These are phyloP conservation scores for Phytophthora foliorum DNA, from an alignment of 352 stramenopile species.

Conservation along the genomic window DNA sequence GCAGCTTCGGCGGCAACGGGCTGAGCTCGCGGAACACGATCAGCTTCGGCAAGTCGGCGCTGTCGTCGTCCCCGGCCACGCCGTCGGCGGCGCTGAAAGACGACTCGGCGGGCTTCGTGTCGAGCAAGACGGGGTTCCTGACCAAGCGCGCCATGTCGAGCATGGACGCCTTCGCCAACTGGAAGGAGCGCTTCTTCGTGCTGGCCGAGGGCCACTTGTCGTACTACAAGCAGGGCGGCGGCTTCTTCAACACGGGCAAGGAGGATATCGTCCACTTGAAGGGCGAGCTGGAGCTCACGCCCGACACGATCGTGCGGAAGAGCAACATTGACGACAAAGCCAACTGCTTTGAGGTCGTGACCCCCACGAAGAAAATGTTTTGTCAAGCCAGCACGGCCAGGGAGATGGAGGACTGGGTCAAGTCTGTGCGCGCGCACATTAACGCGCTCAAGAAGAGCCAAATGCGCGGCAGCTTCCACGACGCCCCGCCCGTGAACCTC, in stretches of 20 bases:
- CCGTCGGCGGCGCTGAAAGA: constrained; percentile 32
- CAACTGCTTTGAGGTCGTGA: constrained; percentile 90
- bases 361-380: constrained; percentile 88
- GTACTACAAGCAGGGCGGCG: constrained; percentile 90
- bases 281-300: constrained; percentile 82
- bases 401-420: constrained; percentile 91
- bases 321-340: constrained; percentile 89
- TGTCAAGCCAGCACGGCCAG: constrained; percentile 81
- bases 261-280: constrained; percentile 91
- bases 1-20: constrained; percentile 35
- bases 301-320: constrained; percentile 84
- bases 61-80: constrained; percentile 32
- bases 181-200: constrained; percentile 91
- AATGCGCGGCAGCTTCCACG: constrained; percentile 75
- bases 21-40: constrained; percentile 61
- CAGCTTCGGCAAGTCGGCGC: constrained; percentile 52
- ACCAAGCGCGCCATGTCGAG: constrained; percentile 90
- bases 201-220: constrained; percentile 84
- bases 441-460: constrained; percentile 70
- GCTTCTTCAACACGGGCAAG: constrained; percentile 89
- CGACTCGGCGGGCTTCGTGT: constrained; percentile 61
- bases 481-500: constrained; percentile 42
- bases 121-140: constrained; percentile 87
- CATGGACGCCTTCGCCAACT: constrained; percentile 91
- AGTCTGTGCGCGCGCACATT: constrained; percentile 85